Evolutionary conservation across 176 grass and related monocot genomes (phyloP).

Genomic region (Triticum turgidum): DNA sequence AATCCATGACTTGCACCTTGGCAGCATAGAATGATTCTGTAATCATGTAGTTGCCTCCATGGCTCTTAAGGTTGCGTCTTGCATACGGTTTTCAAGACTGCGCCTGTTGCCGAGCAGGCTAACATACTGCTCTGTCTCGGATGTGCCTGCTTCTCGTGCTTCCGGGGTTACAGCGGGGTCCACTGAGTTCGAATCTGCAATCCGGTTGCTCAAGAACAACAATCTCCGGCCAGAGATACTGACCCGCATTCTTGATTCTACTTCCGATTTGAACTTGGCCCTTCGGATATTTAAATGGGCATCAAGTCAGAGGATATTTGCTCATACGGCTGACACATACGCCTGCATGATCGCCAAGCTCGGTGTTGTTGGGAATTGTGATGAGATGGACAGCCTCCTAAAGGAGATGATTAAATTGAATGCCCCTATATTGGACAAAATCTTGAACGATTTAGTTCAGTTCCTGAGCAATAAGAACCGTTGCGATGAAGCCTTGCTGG

Average conservation of each 20-base stretch:
- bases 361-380: conserved; percentile 20
- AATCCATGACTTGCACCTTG: not conserved
- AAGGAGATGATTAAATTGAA: conserved; percentile 52
- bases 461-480: conserved; percentile 22
- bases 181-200: conserved; percentile 20
- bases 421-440: conserved; percentile 24
- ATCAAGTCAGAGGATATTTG: conserved; percentile 25
- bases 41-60: conserved; percentile 10
- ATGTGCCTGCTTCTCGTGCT: not conserved
- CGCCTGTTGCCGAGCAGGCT: not conserved
- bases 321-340: conserved; percentile 42
- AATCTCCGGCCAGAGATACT: conserved; percentile 35
- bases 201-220: conserved; percentile 30
- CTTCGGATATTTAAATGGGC: conserved; percentile 58
- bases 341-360: conserved; percentile 47
- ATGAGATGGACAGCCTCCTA: conserved; percentile 41
- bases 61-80: conserved; percentile 3
- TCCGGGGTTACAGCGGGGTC: not conserved
- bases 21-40: not conserved
- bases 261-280: conserved; percentile 35
- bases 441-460: conserved; percentile 22
- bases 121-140: not conserved
- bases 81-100: not conserved
- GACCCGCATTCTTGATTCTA: conserved; percentile 39
- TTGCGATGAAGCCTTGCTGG: conserved; percentile 50